Base-by-base conservation (phyloP, 2,329 filamentous ascomycete genomes). In the Ustilaginoidea virens region DNA sequence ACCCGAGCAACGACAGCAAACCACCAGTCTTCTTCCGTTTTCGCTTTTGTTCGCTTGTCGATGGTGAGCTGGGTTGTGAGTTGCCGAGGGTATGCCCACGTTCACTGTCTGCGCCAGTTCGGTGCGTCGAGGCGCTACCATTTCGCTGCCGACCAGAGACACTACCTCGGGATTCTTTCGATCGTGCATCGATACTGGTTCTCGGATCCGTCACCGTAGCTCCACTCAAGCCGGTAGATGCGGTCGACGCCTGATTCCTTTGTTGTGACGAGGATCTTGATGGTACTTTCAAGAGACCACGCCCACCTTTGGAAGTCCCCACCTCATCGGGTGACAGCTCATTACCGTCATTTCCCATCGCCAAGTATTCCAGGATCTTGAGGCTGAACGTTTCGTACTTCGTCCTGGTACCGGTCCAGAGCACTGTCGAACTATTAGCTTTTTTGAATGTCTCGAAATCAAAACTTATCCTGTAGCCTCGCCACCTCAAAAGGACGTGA, bases 61-160 rank as follows among this genome's bases (percentile, higher is more conserved):
- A 56, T 17, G 66, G 63, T 19, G 66, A 67, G 44, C 55, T 64
- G 23, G 63, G 63, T 43, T 64, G 61, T 12, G 65, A 63, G 34
- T 59, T 57, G 36, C 52, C 58, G 19, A 60, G 51, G 5, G 61
- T 62, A 41, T 57, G 61, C 25, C 57, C 60, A 30, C 61, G 61
- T 37, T 64, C 63, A 39, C 61, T 66, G 45, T 60, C 63, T 42
- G 58, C 58, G 44, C 61, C 62, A 37, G 66, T 69, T 46, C 65
- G 61, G 53, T 71, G 73, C 55, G 73, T 80, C 41, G 69, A 71
- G 36, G 69, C 64, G 53, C 74, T 81, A 42, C 71, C 70, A 55
- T 78, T 78, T 44, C 71, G 63, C 43, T 68, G 65, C 39, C 66
- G 61, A 36, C 65, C 72, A 31, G 71, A 54, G 42, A 75, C 70